Conservation (phyloP, 805 yeast species). For the Martiniozyma abietophila region DNA sequence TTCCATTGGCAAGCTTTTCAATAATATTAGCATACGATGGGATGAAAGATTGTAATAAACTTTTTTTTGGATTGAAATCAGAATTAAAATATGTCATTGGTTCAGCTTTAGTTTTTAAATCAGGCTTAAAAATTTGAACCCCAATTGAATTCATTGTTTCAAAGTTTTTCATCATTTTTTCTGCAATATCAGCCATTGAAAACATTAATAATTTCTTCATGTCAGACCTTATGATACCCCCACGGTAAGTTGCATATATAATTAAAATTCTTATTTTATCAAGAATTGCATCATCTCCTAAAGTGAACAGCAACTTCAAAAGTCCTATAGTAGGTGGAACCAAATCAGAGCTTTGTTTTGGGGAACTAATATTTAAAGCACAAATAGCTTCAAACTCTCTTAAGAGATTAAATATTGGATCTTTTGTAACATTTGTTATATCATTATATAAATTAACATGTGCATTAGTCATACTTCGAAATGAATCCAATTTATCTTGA, state of each 20-base stretch:
- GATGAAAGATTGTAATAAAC: conserved; percentile 19
- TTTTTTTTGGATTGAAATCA: conserved; percentile 13
- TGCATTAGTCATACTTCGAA: conserved; percentile 6
- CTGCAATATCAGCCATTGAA: conserved; percentile 24
- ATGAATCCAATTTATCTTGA: conserved; percentile 4
- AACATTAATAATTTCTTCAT: conserved; percentile 59
- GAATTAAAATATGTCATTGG: conserved; percentile 49
- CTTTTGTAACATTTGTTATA: conserved; percentile 5
- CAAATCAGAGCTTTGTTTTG: conserved; percentile 5
- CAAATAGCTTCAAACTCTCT: conserved; percentile 7
- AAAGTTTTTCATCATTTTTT: conserved; percentile 43
- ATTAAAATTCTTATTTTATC: conserved; percentile 66
- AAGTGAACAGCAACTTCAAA: conserved; percentile 41
- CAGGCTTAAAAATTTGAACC: conserved; percentile 28
- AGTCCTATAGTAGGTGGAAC: conserved; percentile 48
- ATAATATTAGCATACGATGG: conserved; percentile 23
- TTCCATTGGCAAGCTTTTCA: conserved; percentile 19
- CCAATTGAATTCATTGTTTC: conserved; percentile 41
- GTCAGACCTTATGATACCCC: conserved; percentile 71
- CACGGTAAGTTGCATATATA: conserved; percentile 70
- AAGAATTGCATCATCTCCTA: conserved; percentile 33
- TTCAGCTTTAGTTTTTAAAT: conserved; percentile 33
- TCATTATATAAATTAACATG: conserved; percentile 8
- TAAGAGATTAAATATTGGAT: conserved; percentile 4
- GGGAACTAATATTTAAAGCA: conserved; percentile 5